Evolutionary conservation across 75 land plant species (phyloP).

Genomic region (Picea glauca): DNA sequence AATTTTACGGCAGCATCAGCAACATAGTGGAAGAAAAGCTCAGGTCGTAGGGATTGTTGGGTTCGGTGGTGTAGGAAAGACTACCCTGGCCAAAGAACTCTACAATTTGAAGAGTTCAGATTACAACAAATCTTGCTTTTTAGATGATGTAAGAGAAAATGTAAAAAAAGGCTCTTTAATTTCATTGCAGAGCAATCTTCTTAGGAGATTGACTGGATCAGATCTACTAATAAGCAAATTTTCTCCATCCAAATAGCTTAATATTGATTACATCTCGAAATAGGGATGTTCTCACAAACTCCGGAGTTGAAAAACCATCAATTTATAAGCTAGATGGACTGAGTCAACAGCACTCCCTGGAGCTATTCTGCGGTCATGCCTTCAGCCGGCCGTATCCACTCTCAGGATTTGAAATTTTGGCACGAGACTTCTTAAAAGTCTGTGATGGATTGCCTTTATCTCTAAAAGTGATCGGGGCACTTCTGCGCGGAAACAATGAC

Average conservation of each 20-base stretch:
- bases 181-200: not conserved
- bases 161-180: too few species aligned
- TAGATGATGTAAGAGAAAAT: too few species aligned
- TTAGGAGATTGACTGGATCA: not conserved
- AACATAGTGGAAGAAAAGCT: too few species aligned
- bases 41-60: not conserved
- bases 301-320: not conserved
- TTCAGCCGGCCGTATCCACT: constrained; percentile 1
- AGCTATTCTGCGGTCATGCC: constrained; percentile 17
- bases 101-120: too few species aligned
- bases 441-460: too few species aligned
- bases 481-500: too few species aligned
- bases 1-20: not conserved
- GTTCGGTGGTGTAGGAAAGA: not conserved
- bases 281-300: not conserved
- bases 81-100: not conserved
- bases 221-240: not conserved
- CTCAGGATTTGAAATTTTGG: not conserved
- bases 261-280: constrained; percentile 11
- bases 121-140: too few species aligned
- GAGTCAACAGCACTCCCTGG: not conserved
- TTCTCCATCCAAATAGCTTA: not conserved
- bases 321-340: constrained; percentile 8
- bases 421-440: too few species aligned
- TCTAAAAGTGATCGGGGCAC: too few species aligned